Evolutionary conservation across 331 rosid species (phyloP).

Genomic region (Malus hybrid): DNA sequence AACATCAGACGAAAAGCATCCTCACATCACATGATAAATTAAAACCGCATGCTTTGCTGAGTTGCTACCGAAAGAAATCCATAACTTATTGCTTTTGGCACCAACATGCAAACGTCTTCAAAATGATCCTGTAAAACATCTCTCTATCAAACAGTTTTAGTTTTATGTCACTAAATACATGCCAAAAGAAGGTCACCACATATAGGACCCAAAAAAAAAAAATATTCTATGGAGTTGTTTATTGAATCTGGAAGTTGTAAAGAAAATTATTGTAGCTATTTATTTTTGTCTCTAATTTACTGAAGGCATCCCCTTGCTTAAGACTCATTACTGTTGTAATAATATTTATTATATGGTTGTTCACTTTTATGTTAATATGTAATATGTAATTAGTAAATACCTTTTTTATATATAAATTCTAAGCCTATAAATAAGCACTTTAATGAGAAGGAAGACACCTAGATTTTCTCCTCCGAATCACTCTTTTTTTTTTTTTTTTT

Average conservation of each 20-base stretch:
- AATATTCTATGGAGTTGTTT: background rate
- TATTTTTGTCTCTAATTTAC: background rate
- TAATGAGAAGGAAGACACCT: too few relatives aligned
- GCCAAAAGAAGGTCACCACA: background rate
- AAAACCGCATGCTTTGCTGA: slow-evolving; percentile 6
- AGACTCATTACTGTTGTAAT: background rate
- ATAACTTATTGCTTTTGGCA: background rate
- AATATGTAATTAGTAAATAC: too few relatives aligned
- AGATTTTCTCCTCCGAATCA: too few relatives aligned
- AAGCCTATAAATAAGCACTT: too few relatives aligned
- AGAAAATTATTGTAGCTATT: background rate
- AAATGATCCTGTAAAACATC: background rate
- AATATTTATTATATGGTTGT: too few relatives aligned
- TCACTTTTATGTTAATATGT: too few relatives aligned
- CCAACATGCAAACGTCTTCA: background rate
- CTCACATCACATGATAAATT: background rate
- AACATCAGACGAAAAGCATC: background rate
- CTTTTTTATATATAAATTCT: too few relatives aligned
- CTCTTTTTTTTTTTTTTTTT: too few relatives aligned
- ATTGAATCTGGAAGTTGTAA: background rate
- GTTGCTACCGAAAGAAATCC: slow-evolving; percentile 1
- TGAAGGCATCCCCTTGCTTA: background rate
- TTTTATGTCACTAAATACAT: background rate
- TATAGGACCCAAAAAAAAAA: background rate
- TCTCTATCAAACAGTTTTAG: background rate